Base-by-base conservation (phyloP, 2,329 filamentous ascomycete genomes). In the Delphinella strobiligena region DNA sequence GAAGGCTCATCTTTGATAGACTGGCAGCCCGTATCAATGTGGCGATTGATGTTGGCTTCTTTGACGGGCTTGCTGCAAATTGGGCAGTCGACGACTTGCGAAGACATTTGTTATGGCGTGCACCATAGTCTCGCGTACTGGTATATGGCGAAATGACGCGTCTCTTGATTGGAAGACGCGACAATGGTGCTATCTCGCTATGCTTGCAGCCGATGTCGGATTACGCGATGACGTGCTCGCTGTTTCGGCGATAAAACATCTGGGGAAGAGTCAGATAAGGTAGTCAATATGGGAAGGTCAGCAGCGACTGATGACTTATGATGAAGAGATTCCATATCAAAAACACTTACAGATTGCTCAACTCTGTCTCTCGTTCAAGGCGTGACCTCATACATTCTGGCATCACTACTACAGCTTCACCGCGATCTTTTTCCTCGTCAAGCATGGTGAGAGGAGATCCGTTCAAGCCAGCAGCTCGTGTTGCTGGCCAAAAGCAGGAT, bases 1-100 rank as follows among this genome's bases (percentile, higher is more conserved):
- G 47, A 49, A 3, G 66, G 56, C 43, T 78, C 74, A 41, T 81
- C 64, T 46, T 91, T 59, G 55, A 80, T 80, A 27, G 67, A 69
- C 44, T 73, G 61, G 64, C 89, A 96, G 47, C 74, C 74, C 19
- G 85, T 89, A 63, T 96, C 91, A 55, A 96, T 77, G 61, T 96
- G 89, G 49, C 72, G 71, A 63, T 96, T 96, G 68, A 96, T 96
- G 49, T 81, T 74, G 54, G 67, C 65, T 48, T 80, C 64, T 48
- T 75, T 80, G 52, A 91, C 84, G 41, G 71, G 67, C 51, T 82
- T 80, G 54, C 74, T 70, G 66, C 87, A 94, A 49, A 88, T 83
- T 12, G 87, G 87, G 56, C 87, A 94, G 52, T 76, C 73, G 50
- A 93, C 82, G n/a, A 31, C 31, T 4, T 17, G 12, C 19, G 35